A percentile compares a stretch with the other conserved stretches of the same genome.
These are phyloP conservation scores for Marvania coccoides DNA, from an alignment of 139 green algal species.

Conservation along the genomic window DNA sequence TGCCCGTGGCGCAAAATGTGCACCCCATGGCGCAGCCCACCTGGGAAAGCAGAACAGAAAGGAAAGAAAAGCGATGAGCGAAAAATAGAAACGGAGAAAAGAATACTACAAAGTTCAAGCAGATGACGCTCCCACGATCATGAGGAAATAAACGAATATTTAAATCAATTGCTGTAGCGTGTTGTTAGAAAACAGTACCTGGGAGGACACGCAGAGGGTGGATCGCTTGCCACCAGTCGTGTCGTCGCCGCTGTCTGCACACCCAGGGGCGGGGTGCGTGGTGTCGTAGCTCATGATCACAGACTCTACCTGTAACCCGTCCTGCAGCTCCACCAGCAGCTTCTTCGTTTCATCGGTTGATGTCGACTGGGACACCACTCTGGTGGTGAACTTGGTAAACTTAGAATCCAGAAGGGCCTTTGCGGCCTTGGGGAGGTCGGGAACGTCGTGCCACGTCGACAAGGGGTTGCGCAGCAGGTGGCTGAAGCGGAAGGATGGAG, in stretches of 20 bases:
- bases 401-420: slow-evolving; percentile 32
- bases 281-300: slow-evolving; percentile 87
- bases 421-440: slow-evolving; percentile 63
- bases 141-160: too few relatives aligned
- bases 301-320: slow-evolving; percentile 82
- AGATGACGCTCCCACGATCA: too few relatives aligned
- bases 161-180: too few relatives aligned
- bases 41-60: slow-evolving; percentile 13
- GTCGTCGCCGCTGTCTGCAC: background rate
- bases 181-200: too few relatives aligned
- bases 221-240: slow-evolving; percentile 26
- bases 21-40: slow-evolving; percentile 94
- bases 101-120: too few relatives aligned
- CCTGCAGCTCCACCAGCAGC: slow-evolving; percentile 83
- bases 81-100: too few relatives aligned
- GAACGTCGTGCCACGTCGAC: slow-evolving; percentile 44
- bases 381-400: slow-evolving; percentile 50
- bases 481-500: slow-evolving; percentile 20
- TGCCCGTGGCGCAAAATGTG: slow-evolving; percentile 96
- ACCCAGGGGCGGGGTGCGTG: background rate
- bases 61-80: too few relatives aligned
- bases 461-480: slow-evolving; percentile 50
- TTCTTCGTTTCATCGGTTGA: slow-evolving; percentile 76
- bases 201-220: slow-evolving; percentile 80
- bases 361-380: slow-evolving; percentile 34